Evolutionary conservation across 768 basidiomycete species (phyloP).

Genomic region (Lactarius hatsudake): DNA sequence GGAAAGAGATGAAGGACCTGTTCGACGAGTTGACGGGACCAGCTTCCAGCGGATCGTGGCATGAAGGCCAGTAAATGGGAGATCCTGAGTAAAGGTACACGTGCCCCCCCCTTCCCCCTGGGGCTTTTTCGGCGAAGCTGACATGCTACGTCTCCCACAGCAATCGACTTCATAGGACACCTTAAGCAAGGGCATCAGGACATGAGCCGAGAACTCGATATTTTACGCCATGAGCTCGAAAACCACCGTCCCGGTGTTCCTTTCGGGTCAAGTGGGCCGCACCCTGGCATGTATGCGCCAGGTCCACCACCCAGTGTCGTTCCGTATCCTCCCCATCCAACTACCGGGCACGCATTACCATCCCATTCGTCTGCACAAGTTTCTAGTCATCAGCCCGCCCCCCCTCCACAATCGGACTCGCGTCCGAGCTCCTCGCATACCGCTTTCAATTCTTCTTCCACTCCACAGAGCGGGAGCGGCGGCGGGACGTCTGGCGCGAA

Average conservation of each 20-base stretch:
- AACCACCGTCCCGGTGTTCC: constrained; percentile 54
- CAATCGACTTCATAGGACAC: constrained; percentile 83
- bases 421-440: constrained; percentile 61
- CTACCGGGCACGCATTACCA: constrained; percentile 45
- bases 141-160: constrained; percentile 38
- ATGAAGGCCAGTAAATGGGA: constrained; percentile 99
- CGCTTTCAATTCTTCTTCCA: constrained; percentile 44
- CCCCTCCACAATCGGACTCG: constrained; percentile 33
- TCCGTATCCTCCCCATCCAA: constrained; percentile 40
- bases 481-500: constrained; percentile 23
- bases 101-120: not conserved
- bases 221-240: constrained; percentile 73
- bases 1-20: constrained; percentile 99
- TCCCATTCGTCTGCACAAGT: constrained; percentile 41
- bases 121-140: not conserved
- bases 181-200: constrained; percentile 77
- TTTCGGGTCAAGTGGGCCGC: constrained; percentile 48
- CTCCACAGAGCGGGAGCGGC: constrained; percentile 34
- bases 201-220: constrained; percentile 75
- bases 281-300: constrained; percentile 32
- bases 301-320: constrained; percentile 41
- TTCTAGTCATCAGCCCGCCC: constrained; percentile 33
- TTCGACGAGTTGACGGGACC: constrained; percentile 95
- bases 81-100: constrained; percentile 89
- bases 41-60: constrained; percentile 86